A percentile compares a stretch with the other conserved stretches of the same genome.
phyloP scores from a whole-genome alignment of 257 asterid species.

The Lavandula angustifolia region DNA sequence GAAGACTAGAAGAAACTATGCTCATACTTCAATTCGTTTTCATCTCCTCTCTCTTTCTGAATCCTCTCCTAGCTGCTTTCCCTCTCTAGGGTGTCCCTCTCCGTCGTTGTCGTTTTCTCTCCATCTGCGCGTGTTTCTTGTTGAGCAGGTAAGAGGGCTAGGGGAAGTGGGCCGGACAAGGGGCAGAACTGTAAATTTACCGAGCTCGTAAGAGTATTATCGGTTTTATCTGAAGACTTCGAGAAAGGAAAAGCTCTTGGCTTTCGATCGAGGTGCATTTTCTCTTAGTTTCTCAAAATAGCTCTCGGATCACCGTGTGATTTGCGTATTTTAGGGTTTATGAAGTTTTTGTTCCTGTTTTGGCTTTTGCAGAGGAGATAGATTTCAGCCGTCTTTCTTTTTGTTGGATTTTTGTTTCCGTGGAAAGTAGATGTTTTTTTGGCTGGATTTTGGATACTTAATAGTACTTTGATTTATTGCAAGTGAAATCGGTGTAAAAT shows the following conservation, averaged over 20 bases:
- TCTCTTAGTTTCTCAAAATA: constrained; percentile 29
- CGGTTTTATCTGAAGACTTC: constrained; percentile 31
- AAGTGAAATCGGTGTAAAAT: neutral
- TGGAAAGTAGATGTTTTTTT: neutral
- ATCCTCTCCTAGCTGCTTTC: constrained; percentile 21
- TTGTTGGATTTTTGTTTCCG: neutral
- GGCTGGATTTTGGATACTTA: neutral
- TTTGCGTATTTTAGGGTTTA: constrained; percentile 12
- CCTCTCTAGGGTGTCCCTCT: constrained; percentile 33
- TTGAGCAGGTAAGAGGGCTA: constrained; percentile 27
- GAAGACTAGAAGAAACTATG: constrained; percentile 27
- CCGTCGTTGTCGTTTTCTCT: constrained; percentile 30
- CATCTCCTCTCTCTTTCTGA: constrained; percentile 27
- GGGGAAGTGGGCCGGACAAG: constrained; percentile 15
- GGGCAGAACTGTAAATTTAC: constrained; percentile 30
- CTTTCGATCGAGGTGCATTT: constrained; percentile 54
- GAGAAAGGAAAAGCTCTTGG: constrained; percentile 37
- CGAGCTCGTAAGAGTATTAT: constrained; percentile 18
- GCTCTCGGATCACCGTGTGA: constrained; percentile 32
- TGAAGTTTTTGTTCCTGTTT: neutral
- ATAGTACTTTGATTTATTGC: neutral
- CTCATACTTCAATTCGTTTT: constrained; percentile 27
- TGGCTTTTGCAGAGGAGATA: neutral
- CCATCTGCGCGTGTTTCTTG: constrained; percentile 15
- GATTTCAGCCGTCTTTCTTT: neutral